Evolutionary conservation across 371 early-diverging fungal genomes (phyloP).

Genomic region (Mucor piriformis): DNA sequence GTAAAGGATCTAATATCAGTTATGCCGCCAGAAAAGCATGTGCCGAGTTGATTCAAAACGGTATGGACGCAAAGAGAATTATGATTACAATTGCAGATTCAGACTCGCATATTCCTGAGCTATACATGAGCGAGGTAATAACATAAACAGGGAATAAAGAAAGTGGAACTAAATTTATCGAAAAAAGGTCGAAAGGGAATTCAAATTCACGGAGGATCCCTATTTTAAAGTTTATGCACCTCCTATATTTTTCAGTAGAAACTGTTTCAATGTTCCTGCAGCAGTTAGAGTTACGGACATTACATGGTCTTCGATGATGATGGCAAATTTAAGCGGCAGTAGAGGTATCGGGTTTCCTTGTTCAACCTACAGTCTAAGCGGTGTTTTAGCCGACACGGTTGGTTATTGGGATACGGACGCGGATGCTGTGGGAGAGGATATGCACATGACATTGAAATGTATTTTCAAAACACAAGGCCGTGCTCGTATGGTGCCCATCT

Average conservation of each 20-base stretch:
- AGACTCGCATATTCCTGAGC: constrained; percentile 66
- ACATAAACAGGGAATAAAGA: no score
- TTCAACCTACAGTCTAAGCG: constrained; percentile 67
- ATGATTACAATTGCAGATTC: constrained; percentile 74
- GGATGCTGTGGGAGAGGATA: constrained; percentile 75
- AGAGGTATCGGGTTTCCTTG: constrained; percentile 69
- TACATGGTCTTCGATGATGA: constrained; percentile 71
- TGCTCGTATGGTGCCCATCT: constrained; percentile 62
- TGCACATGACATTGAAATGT: constrained; percentile 77
- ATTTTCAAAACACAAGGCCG: constrained; percentile 65
- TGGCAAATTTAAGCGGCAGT: constrained; percentile 65
- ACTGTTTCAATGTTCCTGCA: constrained; percentile 66
- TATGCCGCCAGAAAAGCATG: constrained; percentile 60
- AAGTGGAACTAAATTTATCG: no score
- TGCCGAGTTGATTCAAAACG: constrained; percentile 30
- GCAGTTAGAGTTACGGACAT: constrained; percentile 73
- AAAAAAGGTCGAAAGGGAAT: constrained; percentile 15
- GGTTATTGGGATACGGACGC: constrained; percentile 75
- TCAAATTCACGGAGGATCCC: constrained; percentile 37
- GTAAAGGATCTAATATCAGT: constrained; percentile 76
- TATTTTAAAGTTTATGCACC: constrained; percentile 62
- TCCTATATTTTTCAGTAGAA: constrained; percentile 69
- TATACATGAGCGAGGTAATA: constrained; percentile 46
- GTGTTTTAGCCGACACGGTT: constrained; percentile 62
- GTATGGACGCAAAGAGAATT: constrained; percentile 41